Base-by-base conservation (phyloP, 208 protist species). In the Acanthamoeba castellanii region DNA sequence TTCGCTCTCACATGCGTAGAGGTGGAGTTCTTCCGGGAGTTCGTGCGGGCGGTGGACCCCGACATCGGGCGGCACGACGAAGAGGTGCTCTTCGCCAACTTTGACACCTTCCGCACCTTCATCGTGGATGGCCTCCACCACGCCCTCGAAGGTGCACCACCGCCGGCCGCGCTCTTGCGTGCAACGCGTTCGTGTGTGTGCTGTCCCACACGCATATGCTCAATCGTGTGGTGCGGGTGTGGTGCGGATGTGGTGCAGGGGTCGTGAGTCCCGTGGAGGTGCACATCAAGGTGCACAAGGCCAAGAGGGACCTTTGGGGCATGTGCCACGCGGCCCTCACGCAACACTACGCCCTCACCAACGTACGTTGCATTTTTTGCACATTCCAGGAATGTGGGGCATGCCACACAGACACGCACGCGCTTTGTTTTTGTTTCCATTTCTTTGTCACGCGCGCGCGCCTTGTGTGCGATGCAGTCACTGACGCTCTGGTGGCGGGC, bases 241-340 rank as follows among this genome's bases (percentile, higher is more conserved):
- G 59, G 52, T 66, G 59, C 4, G 59, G 6, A 25, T 66, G 59
- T 66, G 11, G 11, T 11, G n/a, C 30, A 78, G 82, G 82, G 13
- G 82, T 90, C 5, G n/a, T 11, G 27, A 13, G n/a, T 2, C 8
- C 82, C 16, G 82, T 90, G 37, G 82, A 90, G 45, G n/a, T 90
- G 13, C 82, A 90, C 11, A 37, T 57, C 55, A 90, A 90, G 34
- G n/a, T 90, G 25, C 16, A 90, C 16, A 57, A 90, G 59, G 82
- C 82, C n/a, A 90, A 90, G 82, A 9, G n/a, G 14, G 82, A 90
- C 50, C 50, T 90, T 7, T 16, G 59, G 7, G 2, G 18, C 47
- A 90, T 90, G 82, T 90, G 82, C 82, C n/a, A 90, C 42, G 82
- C 8, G n/a, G 8, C 22, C n/a, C 14, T 90, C 7, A 8, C 22